Percentiles rank a stretch among this genome's conserved stretches.
These are phyloP conservation scores for Russula sp. DNA, from an alignment of 768 basidiomycete genomes.

Conservation along the genomic window DNA sequence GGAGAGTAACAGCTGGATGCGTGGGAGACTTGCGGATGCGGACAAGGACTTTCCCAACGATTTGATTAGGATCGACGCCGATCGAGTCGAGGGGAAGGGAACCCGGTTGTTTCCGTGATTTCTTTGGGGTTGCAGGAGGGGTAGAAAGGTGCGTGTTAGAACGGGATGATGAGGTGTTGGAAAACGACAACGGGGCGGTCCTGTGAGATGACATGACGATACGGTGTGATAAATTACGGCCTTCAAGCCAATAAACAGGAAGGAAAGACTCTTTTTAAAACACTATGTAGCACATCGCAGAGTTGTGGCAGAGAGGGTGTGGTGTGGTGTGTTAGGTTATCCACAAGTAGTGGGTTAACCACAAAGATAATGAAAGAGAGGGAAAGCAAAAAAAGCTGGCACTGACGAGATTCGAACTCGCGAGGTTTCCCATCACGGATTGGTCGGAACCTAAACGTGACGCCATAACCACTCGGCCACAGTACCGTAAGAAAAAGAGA, in stretches of 20 bases:
- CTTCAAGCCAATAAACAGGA: background rate
- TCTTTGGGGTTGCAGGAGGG: constrained; percentile 1
- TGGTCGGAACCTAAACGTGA: constrained; percentile 46
- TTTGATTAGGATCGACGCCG: constrained; percentile 30
- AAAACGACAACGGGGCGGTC: too few species aligned
- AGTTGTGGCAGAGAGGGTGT: constrained; percentile 3
- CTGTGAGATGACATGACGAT: constrained; percentile 7
- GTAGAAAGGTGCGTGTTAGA: constrained; percentile 6
- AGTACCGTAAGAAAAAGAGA: constrained; percentile 34
- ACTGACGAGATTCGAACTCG: constrained; percentile 59
- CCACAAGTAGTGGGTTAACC: background rate
- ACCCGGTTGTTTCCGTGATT: constrained; percentile 15
- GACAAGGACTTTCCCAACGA: constrained; percentile 33
- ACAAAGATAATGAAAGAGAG: too few species aligned
- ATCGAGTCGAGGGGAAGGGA: constrained; percentile 23
- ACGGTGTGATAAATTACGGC: background rate
- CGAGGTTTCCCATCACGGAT: constrained; percentile 55
- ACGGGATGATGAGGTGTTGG: background rate
- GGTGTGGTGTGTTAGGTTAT: background rate
- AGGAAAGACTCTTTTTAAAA: background rate
- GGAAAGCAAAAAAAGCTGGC: constrained; percentile 32
- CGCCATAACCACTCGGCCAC: constrained; percentile 58
- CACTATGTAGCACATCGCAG: constrained; percentile 8
- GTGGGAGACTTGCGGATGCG: constrained; percentile 30
- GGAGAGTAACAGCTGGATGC: constrained; percentile 35